Evolutionary conservation across 306 rosid genomes (phyloP), one percentile per base, ranked within the genome.

Genomic region (Bauhinia variegata): DNA sequence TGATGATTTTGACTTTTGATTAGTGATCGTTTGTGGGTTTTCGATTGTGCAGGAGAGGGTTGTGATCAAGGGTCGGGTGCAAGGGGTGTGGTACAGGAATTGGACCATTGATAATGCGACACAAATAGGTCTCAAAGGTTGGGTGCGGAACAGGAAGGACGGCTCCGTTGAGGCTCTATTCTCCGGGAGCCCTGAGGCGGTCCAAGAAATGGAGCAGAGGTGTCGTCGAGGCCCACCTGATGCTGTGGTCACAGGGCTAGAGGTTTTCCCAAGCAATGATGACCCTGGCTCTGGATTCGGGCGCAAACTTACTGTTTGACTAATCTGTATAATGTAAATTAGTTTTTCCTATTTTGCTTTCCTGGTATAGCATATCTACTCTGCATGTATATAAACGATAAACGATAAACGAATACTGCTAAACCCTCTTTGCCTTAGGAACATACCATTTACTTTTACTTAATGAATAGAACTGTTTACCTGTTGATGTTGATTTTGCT

Each of bases 51-150:
- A 91, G 97, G 98, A 84, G 61, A 87, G 96, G 85, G 86, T 86
- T 67, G 86, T 89, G 83, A 73, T 92, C n/a, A 89, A 84, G 77
- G 98, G 98, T 33, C 72, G 87, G 66, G 98, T 89, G 41, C 98
- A 89, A 82, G 89, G 86, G 1, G 85, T 81, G 11, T 81, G 31
- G 6, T 81, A 81, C 60, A 54, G 85, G 74, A 77, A 81, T 48
- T 81, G 85, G 85, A 81, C 85, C 1, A 55, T 77, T 0, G 85
- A 81, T 1, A 77, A 77, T 42, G 85, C 85, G 8, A 69, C 49
- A 23, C 65, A 73, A 5, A 54, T 81, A 10, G 85, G 85, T 17
- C 13, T 81, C 0, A 81, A 73, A 9, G 85, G 85, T 10, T 81
- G 82, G 85, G 85, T 81, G 23, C 70, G 85, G 1, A 81, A 81